These are phyloP conservation scores for Talaromyces sp. DNA, from an alignment of 2,329 filamentous ascomycete species.

Conservation along the genomic window DNA sequence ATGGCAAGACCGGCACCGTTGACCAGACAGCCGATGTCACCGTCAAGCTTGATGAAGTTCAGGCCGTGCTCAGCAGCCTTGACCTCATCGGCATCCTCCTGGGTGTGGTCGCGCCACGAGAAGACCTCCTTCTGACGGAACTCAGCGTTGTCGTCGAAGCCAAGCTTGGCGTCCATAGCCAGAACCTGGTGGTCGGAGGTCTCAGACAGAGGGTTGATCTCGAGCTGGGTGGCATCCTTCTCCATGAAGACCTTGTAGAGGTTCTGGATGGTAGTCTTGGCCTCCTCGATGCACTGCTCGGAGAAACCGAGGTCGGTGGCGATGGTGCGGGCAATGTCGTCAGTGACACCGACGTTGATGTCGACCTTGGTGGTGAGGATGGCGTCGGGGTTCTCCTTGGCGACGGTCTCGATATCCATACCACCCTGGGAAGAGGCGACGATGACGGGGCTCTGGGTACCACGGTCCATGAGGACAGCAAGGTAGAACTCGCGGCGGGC, in stretches of 20 bases:
- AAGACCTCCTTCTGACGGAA: slow-evolving; percentile 98
- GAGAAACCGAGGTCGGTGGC: slow-evolving; percentile 94
- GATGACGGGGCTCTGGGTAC: slow-evolving; percentile 87
- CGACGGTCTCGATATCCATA: slow-evolving; percentile 98
- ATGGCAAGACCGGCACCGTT: slow-evolving; percentile 99
- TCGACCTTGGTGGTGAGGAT: slow-evolving; percentile 93
- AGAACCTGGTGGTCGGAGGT: slow-evolving; percentile 97
- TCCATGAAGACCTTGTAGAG: slow-evolving; percentile 98
- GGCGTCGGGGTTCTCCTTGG: slow-evolving; percentile 95
- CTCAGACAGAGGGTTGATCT: slow-evolving; percentile 99
- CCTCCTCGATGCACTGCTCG: slow-evolving; percentile 94
- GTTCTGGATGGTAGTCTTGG: slow-evolving; percentile 96
- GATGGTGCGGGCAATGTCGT: slow-evolving; percentile 89
- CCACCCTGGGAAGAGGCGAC: slow-evolving; percentile 97
- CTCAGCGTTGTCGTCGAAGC: slow-evolving; percentile 98
- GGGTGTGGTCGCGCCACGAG: slow-evolving; percentile 86
- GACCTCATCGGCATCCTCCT: slow-evolving; percentile 97
- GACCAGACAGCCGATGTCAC: slow-evolving; percentile 98
- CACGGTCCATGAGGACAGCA: slow-evolving; percentile 96
- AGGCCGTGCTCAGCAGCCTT: slow-evolving; percentile 87
- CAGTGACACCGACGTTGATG: slow-evolving; percentile 92
- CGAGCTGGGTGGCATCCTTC: slow-evolving; percentile 97
- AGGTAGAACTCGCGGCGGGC: slow-evolving; percentile 99
- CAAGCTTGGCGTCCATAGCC: slow-evolving; percentile 99
- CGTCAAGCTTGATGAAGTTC: slow-evolving; percentile 99